Conservation (phyloP, 2,329 filamentous ascomycete species). For the Rhynchosporium agropyri region DNA sequence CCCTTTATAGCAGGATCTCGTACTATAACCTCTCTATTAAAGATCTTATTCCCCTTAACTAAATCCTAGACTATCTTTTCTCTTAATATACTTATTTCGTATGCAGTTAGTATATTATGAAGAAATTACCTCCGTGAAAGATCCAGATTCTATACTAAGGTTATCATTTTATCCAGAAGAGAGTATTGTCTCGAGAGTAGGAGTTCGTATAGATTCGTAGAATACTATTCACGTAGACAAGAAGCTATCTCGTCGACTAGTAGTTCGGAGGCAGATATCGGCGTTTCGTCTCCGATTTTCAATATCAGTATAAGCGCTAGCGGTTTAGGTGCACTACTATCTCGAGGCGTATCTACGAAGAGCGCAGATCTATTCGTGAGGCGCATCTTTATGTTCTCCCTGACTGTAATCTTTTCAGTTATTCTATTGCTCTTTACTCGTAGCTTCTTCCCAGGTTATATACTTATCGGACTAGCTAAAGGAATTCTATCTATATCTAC, state of each 20-base stretch:
- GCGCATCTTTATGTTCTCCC: conserved; percentile 29
- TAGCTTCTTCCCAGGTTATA: conserved; percentile 24
- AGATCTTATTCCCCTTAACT: conserved; percentile 90
- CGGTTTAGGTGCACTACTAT: conserved; percentile 73
- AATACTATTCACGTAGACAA: conserved; percentile 97
- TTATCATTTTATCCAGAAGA: conserved; percentile 78
- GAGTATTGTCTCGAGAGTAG: conserved; percentile 81
- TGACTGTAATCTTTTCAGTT: conserved; percentile 23
- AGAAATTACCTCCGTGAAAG: conserved; percentile 85
- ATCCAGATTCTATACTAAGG: conserved; percentile 81
- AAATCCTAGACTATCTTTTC: conserved; percentile 95
- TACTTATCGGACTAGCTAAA: conserved; percentile 25
- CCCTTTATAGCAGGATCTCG: conserved; percentile 83
- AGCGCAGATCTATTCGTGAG: conserved; percentile 34
- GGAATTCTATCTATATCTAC: conserved; percentile 30
- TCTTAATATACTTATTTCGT: conserved; percentile 78
- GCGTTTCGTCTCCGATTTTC: conserved; percentile 96
- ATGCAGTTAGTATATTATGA: conserved; percentile 87
- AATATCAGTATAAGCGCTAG: conserved; percentile 95
- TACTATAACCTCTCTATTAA: conserved; percentile 92
- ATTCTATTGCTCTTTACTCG: conserved; percentile 10
- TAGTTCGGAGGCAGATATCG: conserved; percentile 85
- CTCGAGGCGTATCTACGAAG: conserved; percentile 54
- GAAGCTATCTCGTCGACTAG: conserved; percentile 97
- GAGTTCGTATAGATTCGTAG: conserved; percentile 91